Conservation (phyloP, 2,329 filamentous ascomycete species). For the Cladosporium sp. region DNA sequence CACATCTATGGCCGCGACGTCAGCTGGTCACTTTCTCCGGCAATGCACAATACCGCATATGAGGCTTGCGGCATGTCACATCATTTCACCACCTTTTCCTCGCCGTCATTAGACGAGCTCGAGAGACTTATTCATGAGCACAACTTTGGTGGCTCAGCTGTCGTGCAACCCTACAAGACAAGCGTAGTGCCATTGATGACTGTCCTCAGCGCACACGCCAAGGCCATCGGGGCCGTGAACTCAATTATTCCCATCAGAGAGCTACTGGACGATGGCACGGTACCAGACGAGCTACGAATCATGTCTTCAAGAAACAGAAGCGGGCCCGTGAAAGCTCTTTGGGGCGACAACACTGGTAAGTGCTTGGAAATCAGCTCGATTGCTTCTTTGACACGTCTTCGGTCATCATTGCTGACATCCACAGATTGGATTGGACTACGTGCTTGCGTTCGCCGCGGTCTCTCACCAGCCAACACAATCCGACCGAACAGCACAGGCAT, state of each 20-base stretch:
- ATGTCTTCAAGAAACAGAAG: slow-evolving; percentile 57
- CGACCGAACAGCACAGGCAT: slow-evolving; percentile 49
- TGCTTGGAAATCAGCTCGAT: not conserved
- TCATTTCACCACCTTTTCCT: slow-evolving; percentile 61
- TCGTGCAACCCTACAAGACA: slow-evolving; percentile 71
- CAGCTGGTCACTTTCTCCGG: slow-evolving; percentile 68
- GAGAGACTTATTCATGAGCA: slow-evolving; percentile 60
- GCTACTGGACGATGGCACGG: slow-evolving; percentile 52
- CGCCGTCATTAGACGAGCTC: slow-evolving; percentile 59
- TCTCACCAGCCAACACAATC: slow-evolving; percentile 65
- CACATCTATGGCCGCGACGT: slow-evolving; percentile 72
- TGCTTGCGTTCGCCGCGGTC: slow-evolving; percentile 65
- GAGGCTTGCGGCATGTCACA: slow-evolving; percentile 65
- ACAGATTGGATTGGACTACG: slow-evolving; percentile 73
- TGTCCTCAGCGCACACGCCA: slow-evolving; percentile 66
- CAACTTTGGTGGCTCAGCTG: slow-evolving; percentile 67
- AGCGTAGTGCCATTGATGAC: slow-evolving; percentile 63
- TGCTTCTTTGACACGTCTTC: not conserved
- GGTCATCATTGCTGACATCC: not conserved
- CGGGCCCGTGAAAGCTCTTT: slow-evolving; percentile 64
- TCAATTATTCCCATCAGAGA: slow-evolving; percentile 68
- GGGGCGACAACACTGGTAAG: slow-evolving; percentile 65
- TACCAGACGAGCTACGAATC: slow-evolving; percentile 52
- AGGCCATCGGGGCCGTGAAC: slow-evolving; percentile 72
- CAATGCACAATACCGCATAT: slow-evolving; percentile 72